Base-by-base conservation (phyloP, 1,139 yeast species). In the Pneumocystis murina region DNA sequence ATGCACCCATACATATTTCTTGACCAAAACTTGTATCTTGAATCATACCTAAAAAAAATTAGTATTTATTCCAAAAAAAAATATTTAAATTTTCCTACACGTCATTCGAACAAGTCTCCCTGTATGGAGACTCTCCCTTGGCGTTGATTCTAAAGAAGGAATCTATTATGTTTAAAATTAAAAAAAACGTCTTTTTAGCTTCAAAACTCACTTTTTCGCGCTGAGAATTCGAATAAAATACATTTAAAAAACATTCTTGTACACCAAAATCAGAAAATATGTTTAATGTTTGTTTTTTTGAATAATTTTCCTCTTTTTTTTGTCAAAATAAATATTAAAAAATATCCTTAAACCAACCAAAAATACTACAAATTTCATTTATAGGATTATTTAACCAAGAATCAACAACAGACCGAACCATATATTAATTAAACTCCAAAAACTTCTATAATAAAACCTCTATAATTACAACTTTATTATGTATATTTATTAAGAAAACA, bases 1-100 rank as follows among this genome's bases (percentile, higher is more conserved):
- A 28, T 30, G 63, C 63, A 14, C 63, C 63, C 43, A 59, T 48
- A 60, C 35, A 62, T 39, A 62, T 55, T 38, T 62, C 63, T 24
- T 62, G 63, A 20, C 61, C 63, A 59, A 55, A 59, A 36, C 59
- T 60, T 3, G 61, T 55, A 55, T 62, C 63, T 16, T 55, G 61
- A 17, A 62, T 39, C 63, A 62, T 62, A 36, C 63, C 62, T 30
- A 54, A 24, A 16, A 48, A 12, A 24, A 17, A 4, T 41, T 24
- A 24, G 10, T 12, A n/a, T n/a, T 48, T 24, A 17, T 5, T 7
- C 33, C 12, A 3, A 20, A 24, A 48, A 20, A 48, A 20, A 3
- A 24, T 3, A 24, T 24, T 5, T 12, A 24, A 8, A 2, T 24
- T 6, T 3, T 8, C 16, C 8, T 48, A 48, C 55, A 48, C 16